These are phyloP conservation scores for Potentilla sterilis DNA, from an alignment of 306 rosid species.

Conservation along the genomic window DNA sequence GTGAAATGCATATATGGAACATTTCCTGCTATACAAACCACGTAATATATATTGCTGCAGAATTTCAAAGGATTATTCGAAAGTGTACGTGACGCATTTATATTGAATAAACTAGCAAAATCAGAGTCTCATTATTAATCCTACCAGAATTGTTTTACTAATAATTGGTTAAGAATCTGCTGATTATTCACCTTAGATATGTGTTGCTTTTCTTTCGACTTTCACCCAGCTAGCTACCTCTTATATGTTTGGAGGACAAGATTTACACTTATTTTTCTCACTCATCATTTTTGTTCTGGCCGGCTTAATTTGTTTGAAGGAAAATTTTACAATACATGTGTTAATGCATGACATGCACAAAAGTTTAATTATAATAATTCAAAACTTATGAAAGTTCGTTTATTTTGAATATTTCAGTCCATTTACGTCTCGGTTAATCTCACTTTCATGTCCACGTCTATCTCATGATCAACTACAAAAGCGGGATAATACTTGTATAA, in stretches of 20 bases:
- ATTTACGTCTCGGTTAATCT: neutral
- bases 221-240: neutral
- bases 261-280: neutral
- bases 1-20: neutral
- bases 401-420: neutral
- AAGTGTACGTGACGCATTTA: constrained; percentile 21
- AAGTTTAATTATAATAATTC: no score
- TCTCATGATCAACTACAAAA: neutral
- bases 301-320: no score
- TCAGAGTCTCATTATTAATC: constrained; percentile 12
- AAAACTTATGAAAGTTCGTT: neutral
- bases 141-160: neutral
- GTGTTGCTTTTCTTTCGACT: neutral
- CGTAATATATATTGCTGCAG: constrained; percentile 19
- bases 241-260: neutral
- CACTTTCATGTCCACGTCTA: neutral
- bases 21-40: neutral
- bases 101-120: constrained; percentile 3
- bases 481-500: neutral
- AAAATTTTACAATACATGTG: no score
- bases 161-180: neutral
- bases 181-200: neutral
- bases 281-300: neutral
- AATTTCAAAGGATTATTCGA: constrained; percentile 23
- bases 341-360: no score